Percentiles rank a stretch among this genome's conserved stretches.
Conservation (phyloP, 495 filamentous ascomycete species). For the Penicillium soppii region DNA sequence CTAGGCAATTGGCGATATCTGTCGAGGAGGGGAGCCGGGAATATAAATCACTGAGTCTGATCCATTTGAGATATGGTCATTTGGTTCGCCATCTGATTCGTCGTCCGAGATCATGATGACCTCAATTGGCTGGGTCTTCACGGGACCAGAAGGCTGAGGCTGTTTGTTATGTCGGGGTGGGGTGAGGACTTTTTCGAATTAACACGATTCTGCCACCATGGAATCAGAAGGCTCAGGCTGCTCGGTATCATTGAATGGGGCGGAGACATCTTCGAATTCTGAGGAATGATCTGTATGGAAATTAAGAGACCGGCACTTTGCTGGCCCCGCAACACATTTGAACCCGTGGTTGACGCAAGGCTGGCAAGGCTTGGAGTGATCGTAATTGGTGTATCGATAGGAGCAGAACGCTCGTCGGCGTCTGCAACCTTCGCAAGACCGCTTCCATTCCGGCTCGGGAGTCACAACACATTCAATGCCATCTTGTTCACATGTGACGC, state of each 20-base stretch:
- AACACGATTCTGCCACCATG: too few relatives aligned
- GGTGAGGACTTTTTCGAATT: too few relatives aligned
- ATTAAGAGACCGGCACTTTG: background rate
- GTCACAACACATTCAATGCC: background rate
- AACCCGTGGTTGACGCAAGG: background rate
- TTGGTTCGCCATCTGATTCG: background rate
- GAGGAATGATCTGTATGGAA: background rate
- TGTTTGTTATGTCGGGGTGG: too few relatives aligned
- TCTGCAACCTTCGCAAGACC: background rate
- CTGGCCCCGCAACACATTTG: slow-evolving; percentile 6
- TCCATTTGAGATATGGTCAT: too few relatives aligned
- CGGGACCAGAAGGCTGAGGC: background rate
- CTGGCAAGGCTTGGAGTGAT: slow-evolving; percentile 1
- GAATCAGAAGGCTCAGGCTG: too few relatives aligned
- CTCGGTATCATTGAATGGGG: too few relatives aligned
- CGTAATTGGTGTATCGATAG: slow-evolving; percentile 1
- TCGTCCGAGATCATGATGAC: background rate
- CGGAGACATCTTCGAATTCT: background rate
- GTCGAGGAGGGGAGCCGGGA: too few relatives aligned
- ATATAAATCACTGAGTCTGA: too few relatives aligned
- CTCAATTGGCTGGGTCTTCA: background rate
- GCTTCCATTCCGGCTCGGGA: slow-evolving; percentile 4
- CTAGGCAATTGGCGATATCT: too few relatives aligned
- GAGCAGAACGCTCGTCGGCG: background rate
- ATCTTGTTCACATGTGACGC: background rate